A percentile compares a stretch with the other conserved stretches of the same genome.
phyloP scores from a whole-genome alignment of 768 basidiomycete genomes.

The Hypholoma fasciculare region DNA sequence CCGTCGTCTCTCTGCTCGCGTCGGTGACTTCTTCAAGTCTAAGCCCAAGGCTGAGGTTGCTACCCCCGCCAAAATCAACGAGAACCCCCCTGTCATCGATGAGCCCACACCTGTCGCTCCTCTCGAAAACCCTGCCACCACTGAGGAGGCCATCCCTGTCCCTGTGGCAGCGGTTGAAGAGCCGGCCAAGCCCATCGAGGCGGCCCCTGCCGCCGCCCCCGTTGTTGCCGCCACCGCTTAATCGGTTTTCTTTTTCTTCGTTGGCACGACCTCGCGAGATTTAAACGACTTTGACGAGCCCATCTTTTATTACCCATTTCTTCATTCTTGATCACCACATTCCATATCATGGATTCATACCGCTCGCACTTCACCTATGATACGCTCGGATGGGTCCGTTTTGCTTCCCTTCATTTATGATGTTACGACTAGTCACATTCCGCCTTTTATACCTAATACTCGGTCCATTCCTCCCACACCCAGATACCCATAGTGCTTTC shows the following conservation, averaged over 20 bases:
- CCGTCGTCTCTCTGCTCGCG: constrained; percentile 83
- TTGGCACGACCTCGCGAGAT: constrained; percentile 19
- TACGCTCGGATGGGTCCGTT: constrained; percentile 61
- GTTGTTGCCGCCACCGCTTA: constrained; percentile 83
- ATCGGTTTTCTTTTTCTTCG: constrained; percentile 33
- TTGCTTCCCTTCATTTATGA: constrained; percentile 56
- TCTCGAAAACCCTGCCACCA: constrained; percentile 74
- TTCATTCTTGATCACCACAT: constrained; percentile 37
- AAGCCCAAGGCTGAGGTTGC: constrained; percentile 66
- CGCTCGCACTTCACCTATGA: constrained; percentile 36
- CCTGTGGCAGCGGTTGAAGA: constrained; percentile 41
- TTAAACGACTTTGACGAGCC: constrained; percentile 49
- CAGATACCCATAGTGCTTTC: constrained; percentile 62
- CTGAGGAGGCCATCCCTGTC: constrained; percentile 38
- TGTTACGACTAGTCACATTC: constrained; percentile 67
- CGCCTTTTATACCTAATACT: constrained; percentile 65
- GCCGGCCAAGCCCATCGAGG: constrained; percentile 42
- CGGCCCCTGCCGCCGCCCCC: constrained; percentile 56
- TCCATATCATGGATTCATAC: constrained; percentile 35
- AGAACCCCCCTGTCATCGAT: constrained; percentile 87
- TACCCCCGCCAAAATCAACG: constrained; percentile 80
- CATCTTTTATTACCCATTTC: constrained; percentile 23
- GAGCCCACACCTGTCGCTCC: constrained; percentile 82
- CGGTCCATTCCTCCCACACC: constrained; percentile 55
- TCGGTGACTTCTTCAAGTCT: constrained; percentile 80